Conservation (phyloP, 2,329 filamentous ascomycete genomes). For the Cladophialophora chaetospira region DNA sequence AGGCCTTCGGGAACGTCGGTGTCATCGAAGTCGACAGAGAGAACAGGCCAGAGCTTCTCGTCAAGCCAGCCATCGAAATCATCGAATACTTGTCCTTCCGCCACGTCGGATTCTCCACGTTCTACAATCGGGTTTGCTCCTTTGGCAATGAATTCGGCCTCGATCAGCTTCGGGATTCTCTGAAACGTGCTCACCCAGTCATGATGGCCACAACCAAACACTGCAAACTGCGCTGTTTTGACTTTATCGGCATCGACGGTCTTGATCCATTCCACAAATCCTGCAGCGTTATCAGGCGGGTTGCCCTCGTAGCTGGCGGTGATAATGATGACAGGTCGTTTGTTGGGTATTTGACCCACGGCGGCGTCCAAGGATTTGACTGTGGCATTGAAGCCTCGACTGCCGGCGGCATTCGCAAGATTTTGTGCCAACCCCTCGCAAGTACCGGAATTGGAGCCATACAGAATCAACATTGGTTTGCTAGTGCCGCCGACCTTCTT, state of each 20-base stretch:
- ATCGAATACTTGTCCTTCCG: slow-evolving; percentile 66
- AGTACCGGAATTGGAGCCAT: slow-evolving; percentile 74
- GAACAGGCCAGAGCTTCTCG: slow-evolving; percentile 53
- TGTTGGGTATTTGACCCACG: slow-evolving; percentile 60
- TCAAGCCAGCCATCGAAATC: slow-evolving; percentile 71
- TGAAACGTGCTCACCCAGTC: slow-evolving; percentile 64
- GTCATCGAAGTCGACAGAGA: slow-evolving; percentile 42
- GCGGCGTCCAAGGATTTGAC: slow-evolving; percentile 64
- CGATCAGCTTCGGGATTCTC: slow-evolving; percentile 64
- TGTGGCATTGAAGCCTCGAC: slow-evolving; percentile 61
- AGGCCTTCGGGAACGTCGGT: slow-evolving; percentile 41
- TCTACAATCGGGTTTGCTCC: slow-evolving; percentile 54
- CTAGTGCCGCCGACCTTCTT: slow-evolving; percentile 22
- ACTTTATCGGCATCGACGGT: slow-evolving; percentile 54
- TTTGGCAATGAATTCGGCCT: slow-evolving; percentile 54
- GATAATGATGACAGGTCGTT: slow-evolving; percentile 66
- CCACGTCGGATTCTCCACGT: slow-evolving; percentile 56
- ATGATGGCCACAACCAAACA: slow-evolving; percentile 69
- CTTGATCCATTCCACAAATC: slow-evolving; percentile 69
- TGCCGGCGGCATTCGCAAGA: slow-evolving; percentile 60
- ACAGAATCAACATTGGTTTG: slow-evolving; percentile 65
- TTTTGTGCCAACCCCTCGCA: slow-evolving; percentile 70
- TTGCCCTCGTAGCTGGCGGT: slow-evolving; percentile 74
- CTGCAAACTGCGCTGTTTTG: slow-evolving; percentile 62
- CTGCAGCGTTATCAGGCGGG: slow-evolving; percentile 69